Evolutionary conservation across 805 yeast species (phyloP), one percentile per base, ranked within the genome.

Genomic region (Teunomyces lycoperdinae): DNA sequence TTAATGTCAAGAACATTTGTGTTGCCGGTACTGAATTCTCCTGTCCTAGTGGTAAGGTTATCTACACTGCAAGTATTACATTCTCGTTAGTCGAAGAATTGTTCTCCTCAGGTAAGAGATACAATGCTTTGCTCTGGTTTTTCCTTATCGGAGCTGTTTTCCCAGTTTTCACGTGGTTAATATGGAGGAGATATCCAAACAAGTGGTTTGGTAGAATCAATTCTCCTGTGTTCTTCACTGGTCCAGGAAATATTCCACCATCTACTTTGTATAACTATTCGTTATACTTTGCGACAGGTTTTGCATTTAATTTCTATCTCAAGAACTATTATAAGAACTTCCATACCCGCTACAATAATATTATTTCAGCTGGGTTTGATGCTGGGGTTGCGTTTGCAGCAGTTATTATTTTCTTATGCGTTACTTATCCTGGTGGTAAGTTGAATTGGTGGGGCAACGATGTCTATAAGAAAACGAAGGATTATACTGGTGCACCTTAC

Each of bases 1-100:
- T 50, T 43, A 45, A 60, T 44, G 54, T 58, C 36, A 53, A 56
- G 44, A 46, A 55, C 30, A 44, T 58, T 27, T 58, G 62, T 48
- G 46, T 49, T 3, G 29, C 56, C 2, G 50, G 50, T 6, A 48
- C 50, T 11, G 59, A 58, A 2, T 58, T 57, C 44, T 50, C 52
- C n/a, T 58, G 62, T 44, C 58, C 60, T 1, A 43, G 52, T 29
- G 60, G 59, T 3, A 50, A 53, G 39, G 56, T 55, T 11, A 56
- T 57, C 35, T 58, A 48, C 36, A 55, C 54, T 17, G 59, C 62
- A 11, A 50, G 55, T 9, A 50, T 58, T 28, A 56, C 55, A 1
- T 58, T 78, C 58, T 86, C 91, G 35, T 42, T 66, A 31, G 45
- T 63, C 49, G 50, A 66, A 45, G 29, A 66, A 58, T 51, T 64